Evolutionary conservation across 768 basidiomycete genomes (phyloP), one percentile per base, ranked within the genome.

Genomic region (Artomyces pyxidatus): DNA sequence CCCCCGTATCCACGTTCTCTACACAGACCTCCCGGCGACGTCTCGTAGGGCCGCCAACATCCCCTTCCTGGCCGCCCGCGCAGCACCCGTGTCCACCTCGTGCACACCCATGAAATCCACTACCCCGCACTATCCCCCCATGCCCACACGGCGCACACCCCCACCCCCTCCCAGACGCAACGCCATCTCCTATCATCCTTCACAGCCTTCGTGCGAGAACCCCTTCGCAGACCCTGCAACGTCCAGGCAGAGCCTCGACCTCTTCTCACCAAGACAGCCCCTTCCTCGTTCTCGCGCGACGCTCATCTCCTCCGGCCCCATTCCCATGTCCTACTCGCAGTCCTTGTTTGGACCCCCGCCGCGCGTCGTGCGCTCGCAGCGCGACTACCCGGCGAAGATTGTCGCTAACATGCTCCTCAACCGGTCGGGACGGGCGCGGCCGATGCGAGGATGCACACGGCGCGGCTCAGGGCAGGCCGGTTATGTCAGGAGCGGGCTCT

Each of bases 21-120:
- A 56, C 47, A 51, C 55, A 16, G 53, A 56, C 32, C 55, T 56
- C 11, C 55, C 55, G 16, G 53, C 55, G 35, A 56, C 50, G n/a
- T 43, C 55, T 8, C 55, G 55, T 26, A 45, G 55, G 43, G 55
- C 55, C 23, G 55, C 55, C 37, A 56, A 56, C 39, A 30, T 56
- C 8, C 55, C 55, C 0, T 56, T 56, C 29, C 55, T 56, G 5
- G 43, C 40, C 2, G 48, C 54, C 19, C 53, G 54, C 35, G 25
- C 55, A 0, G 25, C 48, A 9, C 42, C 29, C 9, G 30, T 38
- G n/a, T 42, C 38, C n/a, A 3, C 51, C 0, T 47, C 54, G 10
- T 21, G 39, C 12, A 19, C 23, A 5, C 3, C 22, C 39, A 6
- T 6, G 16, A 16, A 25, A 32, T 17, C 14, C 14, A 17, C 45